Conservation (phyloP, 1,284 basidiomycete genomes). For the Meira nashicola region DNA sequence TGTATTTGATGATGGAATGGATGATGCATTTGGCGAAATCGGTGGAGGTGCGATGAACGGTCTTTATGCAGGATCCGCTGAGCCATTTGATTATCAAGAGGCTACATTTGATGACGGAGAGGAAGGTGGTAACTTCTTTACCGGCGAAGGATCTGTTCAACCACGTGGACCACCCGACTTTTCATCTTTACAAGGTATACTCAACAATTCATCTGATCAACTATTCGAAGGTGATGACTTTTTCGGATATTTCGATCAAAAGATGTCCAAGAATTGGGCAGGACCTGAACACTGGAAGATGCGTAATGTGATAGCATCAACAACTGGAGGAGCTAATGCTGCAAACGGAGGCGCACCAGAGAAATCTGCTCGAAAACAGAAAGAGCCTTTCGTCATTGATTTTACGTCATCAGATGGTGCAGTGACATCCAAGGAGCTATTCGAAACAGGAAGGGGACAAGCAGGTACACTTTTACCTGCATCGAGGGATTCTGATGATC, state of each 20-base stretch:
- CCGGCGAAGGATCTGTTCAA: too few species aligned
- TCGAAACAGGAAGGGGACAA: conserved; percentile 57
- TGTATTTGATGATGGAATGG: conserved; percentile 19
- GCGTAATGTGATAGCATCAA: conserved; percentile 12
- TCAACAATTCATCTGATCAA: neutral
- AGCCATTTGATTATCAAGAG: conserved; percentile 17
- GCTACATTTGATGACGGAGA: conserved; percentile 12
- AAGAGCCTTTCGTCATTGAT: conserved; percentile 82
- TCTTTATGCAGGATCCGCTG: conserved; percentile 8
- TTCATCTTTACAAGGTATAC: conserved; percentile 15
- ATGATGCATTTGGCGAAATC: conserved; percentile 44
- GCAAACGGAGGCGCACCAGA: neutral
- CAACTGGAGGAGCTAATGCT: neutral
- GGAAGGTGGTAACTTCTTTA: neutral
- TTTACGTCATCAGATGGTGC: conserved; percentile 64
- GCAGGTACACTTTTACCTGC: conserved; percentile 54
- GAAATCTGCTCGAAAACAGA: conserved; percentile 17
- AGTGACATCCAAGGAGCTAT: conserved; percentile 71
- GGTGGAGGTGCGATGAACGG: conserved; percentile 25
- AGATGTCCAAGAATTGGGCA: conserved; percentile 89
- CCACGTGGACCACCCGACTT: conserved; percentile 10
- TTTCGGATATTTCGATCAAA: conserved; percentile 90
- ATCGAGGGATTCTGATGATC: conserved; percentile 50
- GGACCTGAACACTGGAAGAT: conserved; percentile 99
- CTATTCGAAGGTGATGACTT: conserved; percentile 19